Evolutionary conservation across 495 filamentous ascomycete species (phyloP), one percentile per base, ranked within the genome.

Genomic region (Podospora tetraspora): DNA sequence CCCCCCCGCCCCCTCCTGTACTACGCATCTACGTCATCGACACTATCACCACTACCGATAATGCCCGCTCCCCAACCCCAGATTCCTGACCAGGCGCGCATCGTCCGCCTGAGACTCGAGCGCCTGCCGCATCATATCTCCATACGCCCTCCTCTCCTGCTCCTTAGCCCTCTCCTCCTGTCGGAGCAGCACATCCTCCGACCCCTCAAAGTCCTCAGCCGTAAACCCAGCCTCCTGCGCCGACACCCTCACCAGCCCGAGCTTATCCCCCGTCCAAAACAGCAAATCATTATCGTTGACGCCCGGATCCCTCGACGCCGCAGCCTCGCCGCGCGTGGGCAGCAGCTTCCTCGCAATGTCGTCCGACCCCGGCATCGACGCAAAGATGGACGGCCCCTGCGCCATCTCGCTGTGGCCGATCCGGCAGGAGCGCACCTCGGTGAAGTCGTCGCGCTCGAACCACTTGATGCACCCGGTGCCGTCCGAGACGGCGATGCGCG

Each of bases 391-490:
- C 16, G 75, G 69, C 59, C 73, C 69, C 69, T 76, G 64, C 62
- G 77, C 63, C 69, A 72, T 62, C 74, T 83, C 78, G 72, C 79
- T 80, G 58, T 85, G 81, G 29, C 84, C 83, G 59, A 90, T 93
- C 71, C 90, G 92, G 79, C 88, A 90, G 19, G 86, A 85, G 27
- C 94, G 87, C 58, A 93, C 90, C 71, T 92, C 87, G n/a, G 88
- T 88, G 64, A 88, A 88, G 12, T 92, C 93, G 72, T 97, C 92
- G 25, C 93, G 84, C 78, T 98, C 94, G 25, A 95, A 85, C 94
- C 94, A 97, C 78, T 93, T 96, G 68, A 98, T 75, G 67, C 89
- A 88, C 0, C 94, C 94, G 61, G 92, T 87, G 5, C 90, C 88
- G 70, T 97, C 94, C 0, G 91, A 91, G 70, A 91, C 92, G 24